These are phyloP conservation scores for Lactarius hatsudake DNA, from an alignment of 768 basidiomycete genomes.

Conservation along the genomic window DNA sequence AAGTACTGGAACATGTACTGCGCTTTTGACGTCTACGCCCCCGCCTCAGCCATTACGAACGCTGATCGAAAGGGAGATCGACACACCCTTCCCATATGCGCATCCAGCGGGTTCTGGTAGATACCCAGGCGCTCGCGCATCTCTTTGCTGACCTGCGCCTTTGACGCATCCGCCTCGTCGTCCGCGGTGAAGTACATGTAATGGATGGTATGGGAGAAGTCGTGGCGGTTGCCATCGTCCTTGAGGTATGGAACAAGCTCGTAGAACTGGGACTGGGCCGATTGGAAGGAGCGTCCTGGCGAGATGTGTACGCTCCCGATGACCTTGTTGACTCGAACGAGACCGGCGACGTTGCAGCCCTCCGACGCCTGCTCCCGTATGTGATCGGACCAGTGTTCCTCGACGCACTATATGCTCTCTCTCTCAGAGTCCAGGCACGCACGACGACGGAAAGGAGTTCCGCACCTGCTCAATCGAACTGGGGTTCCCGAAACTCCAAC, in stretches of 20 bases:
- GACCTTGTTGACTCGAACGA: constrained; percentile 94
- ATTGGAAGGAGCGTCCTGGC: constrained; percentile 94
- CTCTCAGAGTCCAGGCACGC: not conserved
- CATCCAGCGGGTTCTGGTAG: constrained; percentile 71
- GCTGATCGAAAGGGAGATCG: not conserved
- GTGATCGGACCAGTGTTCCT: constrained; percentile 94
- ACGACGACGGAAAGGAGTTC: not conserved
- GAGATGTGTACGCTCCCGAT: constrained; percentile 94
- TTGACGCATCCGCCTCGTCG: constrained; percentile 73
- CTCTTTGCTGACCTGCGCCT: constrained; percentile 55
- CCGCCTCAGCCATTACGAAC: not conserved
- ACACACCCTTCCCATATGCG: constrained; percentile 54
- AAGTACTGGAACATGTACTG: constrained; percentile 99
- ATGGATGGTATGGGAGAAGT: constrained; percentile 89
- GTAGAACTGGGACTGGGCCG: constrained; percentile 71
- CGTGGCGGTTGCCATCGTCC: constrained; percentile 84
- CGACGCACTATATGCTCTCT: constrained; percentile 61
- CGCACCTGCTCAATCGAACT: constrained; percentile 89
- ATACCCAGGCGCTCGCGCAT: constrained; percentile 77
- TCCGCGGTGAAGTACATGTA: constrained; percentile 78
- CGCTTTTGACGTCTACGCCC: constrained; percentile 60
- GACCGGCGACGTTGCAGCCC: constrained; percentile 91
- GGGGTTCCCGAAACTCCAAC: constrained; percentile 94
- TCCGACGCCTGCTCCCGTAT: constrained; percentile 89
- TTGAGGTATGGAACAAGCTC: constrained; percentile 94